Percentiles rank a stretch among this genome's conserved stretches.
phyloP scores from a whole-genome alignment of 2,329 filamentous ascomycete species.

The Fusarium abutilonis region DNA sequence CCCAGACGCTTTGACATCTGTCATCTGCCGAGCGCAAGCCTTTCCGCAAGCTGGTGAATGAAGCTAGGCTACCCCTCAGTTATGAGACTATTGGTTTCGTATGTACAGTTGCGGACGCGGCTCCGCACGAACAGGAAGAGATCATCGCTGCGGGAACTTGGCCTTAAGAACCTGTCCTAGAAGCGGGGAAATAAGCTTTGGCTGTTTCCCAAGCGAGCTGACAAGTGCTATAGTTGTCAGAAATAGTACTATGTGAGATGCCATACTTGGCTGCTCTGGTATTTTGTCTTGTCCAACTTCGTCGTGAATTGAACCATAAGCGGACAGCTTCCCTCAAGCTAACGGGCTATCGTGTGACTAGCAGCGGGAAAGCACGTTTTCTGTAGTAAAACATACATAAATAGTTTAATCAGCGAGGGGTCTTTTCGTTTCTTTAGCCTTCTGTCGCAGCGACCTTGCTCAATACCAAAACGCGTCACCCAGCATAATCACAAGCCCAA shows the following conservation, averaged over 20 bases:
- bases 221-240: not conserved
- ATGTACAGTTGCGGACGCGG: slow-evolving; percentile 25
- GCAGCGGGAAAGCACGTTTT: not conserved
- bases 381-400: slow-evolving; percentile 3
- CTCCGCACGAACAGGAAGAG: slow-evolving; percentile 18
- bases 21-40: slow-evolving; percentile 28
- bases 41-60: slow-evolving; percentile 10
- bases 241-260: not conserved
- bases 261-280: not conserved
- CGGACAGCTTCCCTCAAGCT: not conserved
- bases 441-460: too few species aligned
- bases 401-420: not conserved
- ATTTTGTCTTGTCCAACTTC: not conserved
- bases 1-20: not conserved
- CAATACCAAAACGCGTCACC: not conserved
- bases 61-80: not conserved
- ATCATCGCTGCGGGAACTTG: not conserved
- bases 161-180: not conserved
- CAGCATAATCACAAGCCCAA: not conserved
- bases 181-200: not conserved
- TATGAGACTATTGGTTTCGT: not conserved
- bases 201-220: not conserved
- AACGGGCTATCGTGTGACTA: too few species aligned
- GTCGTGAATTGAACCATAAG: not conserved
- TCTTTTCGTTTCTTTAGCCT: not conserved